Evolutionary conservation across 1,284 basidiomycete genomes (phyloP).

Genomic region (Rhodotorula sp.): DNA sequence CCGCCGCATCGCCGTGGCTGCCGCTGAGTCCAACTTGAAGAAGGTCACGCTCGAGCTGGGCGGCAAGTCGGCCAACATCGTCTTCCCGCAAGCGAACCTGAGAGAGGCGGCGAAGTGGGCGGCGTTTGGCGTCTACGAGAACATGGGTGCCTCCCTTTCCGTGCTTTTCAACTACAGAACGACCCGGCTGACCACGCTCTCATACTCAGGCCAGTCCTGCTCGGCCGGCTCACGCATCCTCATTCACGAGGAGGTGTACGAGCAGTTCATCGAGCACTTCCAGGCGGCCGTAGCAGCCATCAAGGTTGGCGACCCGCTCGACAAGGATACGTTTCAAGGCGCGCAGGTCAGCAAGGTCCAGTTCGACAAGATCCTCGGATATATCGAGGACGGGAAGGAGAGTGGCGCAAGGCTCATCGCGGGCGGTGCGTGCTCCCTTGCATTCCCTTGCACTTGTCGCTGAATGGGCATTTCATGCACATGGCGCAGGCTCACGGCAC

Average conservation of each 20-base stretch:
- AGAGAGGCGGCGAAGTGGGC: too few species aligned
- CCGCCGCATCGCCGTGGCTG: too few species aligned
- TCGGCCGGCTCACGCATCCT: conserved; percentile 85
- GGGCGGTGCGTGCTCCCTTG: too few species aligned
- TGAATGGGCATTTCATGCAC: too few species aligned
- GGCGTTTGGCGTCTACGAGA: too few species aligned
- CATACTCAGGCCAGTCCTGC: conserved; percentile 73
- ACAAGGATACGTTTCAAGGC: conserved; percentile 69
- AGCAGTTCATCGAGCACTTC: conserved; percentile 65
- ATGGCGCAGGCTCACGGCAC: conserved; percentile 74
- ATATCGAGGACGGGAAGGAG: conserved; percentile 80
- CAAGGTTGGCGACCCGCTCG: conserved; percentile 80
- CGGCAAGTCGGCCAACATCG: too few species aligned
- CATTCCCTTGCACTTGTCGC: conserved; percentile 47
- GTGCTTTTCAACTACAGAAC: too few species aligned
- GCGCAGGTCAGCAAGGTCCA: conserved; percentile 75
- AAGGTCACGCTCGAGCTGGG: too few species aligned
- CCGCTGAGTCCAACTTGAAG: too few species aligned
- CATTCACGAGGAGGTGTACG: conserved; percentile 74
- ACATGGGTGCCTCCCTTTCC: too few species aligned
- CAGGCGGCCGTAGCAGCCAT: conserved; percentile 60
- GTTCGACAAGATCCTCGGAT: conserved; percentile 73
- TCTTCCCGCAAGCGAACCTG: too few species aligned
- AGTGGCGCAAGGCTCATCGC: conserved; percentile 71
- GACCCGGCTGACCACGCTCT: too few species aligned